Conservation (phyloP, 1,139 yeast genomes). For the Debaryomyces udenii region DNA sequence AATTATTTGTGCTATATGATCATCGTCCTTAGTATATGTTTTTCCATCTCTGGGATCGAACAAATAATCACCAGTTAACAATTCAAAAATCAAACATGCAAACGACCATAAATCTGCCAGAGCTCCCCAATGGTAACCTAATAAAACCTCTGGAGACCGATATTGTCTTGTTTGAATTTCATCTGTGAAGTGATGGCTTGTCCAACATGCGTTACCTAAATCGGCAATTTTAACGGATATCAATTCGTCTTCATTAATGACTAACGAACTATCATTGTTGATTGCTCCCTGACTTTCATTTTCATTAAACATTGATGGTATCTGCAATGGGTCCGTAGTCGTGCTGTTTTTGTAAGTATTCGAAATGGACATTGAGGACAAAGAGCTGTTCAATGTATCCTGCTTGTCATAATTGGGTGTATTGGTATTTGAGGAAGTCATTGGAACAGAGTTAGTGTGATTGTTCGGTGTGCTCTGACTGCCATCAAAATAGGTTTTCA, state of each 20-base stretch:
- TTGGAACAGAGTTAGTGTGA: background rate
- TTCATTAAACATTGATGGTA: constrained; percentile 22
- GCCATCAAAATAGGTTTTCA: constrained; percentile 25
- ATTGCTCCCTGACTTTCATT: background rate
- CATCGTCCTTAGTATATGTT: constrained; percentile 51
- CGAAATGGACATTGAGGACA: constrained; percentile 48
- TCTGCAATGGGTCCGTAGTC: constrained; percentile 28
- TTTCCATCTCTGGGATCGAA: constrained; percentile 54
- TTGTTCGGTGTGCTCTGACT: constrained; percentile 13
- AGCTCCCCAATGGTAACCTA: constrained; percentile 56
- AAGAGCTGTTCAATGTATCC: constrained; percentile 38
- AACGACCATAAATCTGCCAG: constrained; percentile 53
- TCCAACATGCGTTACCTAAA: constrained; percentile 55
- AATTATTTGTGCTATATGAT: constrained; percentile 52
- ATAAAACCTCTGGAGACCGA: constrained; percentile 49
- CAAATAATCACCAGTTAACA: constrained; percentile 51
- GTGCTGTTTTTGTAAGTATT: constrained; percentile 24
- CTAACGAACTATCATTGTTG: constrained; percentile 14
- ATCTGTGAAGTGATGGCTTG: constrained; percentile 52
- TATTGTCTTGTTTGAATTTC: constrained; percentile 55
- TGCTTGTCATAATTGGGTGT: constrained; percentile 9
- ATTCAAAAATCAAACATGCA: constrained; percentile 50
- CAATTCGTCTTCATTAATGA: constrained; percentile 49
- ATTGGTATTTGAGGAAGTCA: constrained; percentile 4
- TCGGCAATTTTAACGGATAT: constrained; percentile 55